Evolutionary conservation across 805 yeast species (phyloP).

Genomic region (Candida hungchunana): DNA sequence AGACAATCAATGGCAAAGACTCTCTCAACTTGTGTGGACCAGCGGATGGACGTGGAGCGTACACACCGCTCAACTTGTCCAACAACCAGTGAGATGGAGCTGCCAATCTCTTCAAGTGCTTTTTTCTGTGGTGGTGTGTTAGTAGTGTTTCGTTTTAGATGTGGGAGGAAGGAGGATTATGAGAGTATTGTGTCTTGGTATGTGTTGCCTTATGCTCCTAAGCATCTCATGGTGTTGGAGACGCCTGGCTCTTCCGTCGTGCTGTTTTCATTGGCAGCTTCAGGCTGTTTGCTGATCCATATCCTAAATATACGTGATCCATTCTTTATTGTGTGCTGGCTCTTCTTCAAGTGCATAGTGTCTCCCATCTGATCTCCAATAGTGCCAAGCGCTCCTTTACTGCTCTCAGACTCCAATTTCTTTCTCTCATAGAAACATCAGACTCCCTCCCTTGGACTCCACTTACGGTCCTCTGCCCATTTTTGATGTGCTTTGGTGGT

Average conservation of each 20-base stretch:
- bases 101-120: constrained; percentile 99
- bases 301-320: neutral
- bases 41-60: constrained; percentile 99
- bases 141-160: constrained; percentile 10
- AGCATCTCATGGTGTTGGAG: no score
- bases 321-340: no score
- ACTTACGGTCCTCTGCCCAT: constrained; percentile 33
- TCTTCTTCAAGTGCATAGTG: no score
- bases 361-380: no score
- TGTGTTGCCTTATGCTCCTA: no score
- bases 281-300: no score
- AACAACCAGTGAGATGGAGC: constrained; percentile 99
- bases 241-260: no score
- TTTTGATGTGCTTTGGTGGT: constrained; percentile 19
- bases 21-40: constrained; percentile 99
- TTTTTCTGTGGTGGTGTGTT: constrained; percentile 59
- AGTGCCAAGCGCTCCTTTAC: no score
- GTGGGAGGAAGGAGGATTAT: no score
- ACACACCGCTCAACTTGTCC: constrained; percentile 99
- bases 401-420: neutral
- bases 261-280: no score
- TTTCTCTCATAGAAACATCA: no score
- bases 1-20: constrained; percentile 94
- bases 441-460: neutral
- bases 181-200: no score